These are phyloP conservation scores for Amaranthus tricolor DNA, from an alignment of 179 eudicot genomes.

Conservation along the genomic window DNA sequence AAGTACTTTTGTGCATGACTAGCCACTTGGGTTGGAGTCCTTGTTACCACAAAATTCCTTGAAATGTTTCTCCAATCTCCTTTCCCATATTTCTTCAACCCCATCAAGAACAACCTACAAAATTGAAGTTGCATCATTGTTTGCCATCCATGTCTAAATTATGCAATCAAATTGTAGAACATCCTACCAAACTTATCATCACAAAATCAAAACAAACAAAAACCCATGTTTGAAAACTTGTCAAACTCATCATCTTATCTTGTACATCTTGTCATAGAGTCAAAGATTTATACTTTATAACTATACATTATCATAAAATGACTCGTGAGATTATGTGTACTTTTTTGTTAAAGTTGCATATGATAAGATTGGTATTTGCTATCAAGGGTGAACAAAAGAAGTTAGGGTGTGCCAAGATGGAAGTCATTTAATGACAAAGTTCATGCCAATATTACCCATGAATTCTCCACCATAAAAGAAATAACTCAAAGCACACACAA, in stretches of 20 bases:
- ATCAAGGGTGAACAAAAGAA: too few relatives aligned
- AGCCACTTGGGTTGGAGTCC: slow-evolving; percentile 99
- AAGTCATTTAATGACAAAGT: too few relatives aligned
- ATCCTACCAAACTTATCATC: background rate
- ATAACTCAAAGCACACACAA: background rate
- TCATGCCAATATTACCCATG: background rate
- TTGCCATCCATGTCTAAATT: slow-evolving; percentile 21
- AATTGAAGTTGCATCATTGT: slow-evolving; percentile 7
- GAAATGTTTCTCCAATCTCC: slow-evolving; percentile 99
- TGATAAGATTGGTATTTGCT: too few relatives aligned
- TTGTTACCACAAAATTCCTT: slow-evolving; percentile 73
- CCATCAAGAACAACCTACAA: slow-evolving; percentile 85
- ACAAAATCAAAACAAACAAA: slow-evolving; percentile 16
- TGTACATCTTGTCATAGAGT: too few relatives aligned
- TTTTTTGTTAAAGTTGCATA: too few relatives aligned
- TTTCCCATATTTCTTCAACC: slow-evolving; percentile 90
- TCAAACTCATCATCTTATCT: slow-evolving; percentile 5
- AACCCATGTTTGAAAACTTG: background rate
- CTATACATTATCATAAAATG: too few relatives aligned
- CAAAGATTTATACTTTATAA: too few relatives aligned
- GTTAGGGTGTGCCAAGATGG: too few relatives aligned
- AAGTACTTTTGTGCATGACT: slow-evolving; percentile 99
- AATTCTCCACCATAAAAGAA: background rate
- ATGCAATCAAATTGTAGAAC: slow-evolving; percentile 16
- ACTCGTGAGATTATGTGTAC: too few relatives aligned